Evolutionary conservation across 1,284 basidiomycete genomes (phyloP), one percentile per base, ranked within the genome.

Genomic region (Mixia osmundae): DNA sequence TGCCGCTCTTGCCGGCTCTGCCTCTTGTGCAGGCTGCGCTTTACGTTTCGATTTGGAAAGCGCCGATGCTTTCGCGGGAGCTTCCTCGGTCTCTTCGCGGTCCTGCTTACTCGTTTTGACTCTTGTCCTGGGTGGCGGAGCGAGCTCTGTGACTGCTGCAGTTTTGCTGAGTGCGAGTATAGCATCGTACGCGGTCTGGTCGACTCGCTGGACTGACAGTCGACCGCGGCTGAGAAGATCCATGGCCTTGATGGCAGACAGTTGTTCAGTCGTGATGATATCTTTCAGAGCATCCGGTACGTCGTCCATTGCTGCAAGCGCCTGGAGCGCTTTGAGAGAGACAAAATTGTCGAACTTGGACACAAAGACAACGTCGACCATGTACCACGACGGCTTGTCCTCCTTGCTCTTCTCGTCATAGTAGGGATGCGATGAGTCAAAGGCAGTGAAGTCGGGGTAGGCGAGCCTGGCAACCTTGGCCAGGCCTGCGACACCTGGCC

Each of bases 341-440:
- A 94, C 68, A 43, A 82, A 76, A 56, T 87, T 61, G 7, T 55
- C 47, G 5, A 78, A 63, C 20, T 75, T 70, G 6, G 65, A 57
- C n/a, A 57, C 52, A 54, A 87, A 85, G 21, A 63, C 65, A 24
- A 82, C 64, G 48, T 82, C 74, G 34, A 57, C 57, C 50, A 94
- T 89, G 61, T 66, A 89, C 89, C 89, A 95, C 48, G 69, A 79
- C 1, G 87, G 87, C 7, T 67, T 61, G 1, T 67, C 63, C 48
- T 69, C 49, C 36, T 76, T 63, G 0, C 80, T 70, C 68, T 87
- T 89, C 65, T 69, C 51, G 50, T 95, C 87, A 51, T 68, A 87
- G 57, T 95, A 97, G 0, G 85, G 83, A 54, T 91, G 82, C 2
- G 60, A 46, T 9, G 71, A 18, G 28, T 38, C 33, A 7, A 42